phyloP scores from a whole-genome alignment of 495 filamentous ascomycete genomes.

The Sabuloglossum arenarium region DNA sequence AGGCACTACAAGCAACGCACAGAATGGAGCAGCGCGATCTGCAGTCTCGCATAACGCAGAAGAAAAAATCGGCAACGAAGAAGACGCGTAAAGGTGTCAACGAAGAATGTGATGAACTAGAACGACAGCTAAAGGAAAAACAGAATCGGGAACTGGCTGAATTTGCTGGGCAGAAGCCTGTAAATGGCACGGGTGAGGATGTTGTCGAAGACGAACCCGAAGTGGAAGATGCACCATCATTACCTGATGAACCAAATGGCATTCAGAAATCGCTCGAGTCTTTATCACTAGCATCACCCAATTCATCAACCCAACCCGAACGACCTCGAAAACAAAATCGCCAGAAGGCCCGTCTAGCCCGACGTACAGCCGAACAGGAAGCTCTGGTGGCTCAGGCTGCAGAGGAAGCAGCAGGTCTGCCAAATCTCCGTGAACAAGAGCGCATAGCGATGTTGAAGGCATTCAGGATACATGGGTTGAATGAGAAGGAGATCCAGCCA shows the following conservation, averaged over 20 bases:
- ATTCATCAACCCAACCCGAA: not conserved
- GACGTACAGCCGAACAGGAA: slow-evolving; percentile 66
- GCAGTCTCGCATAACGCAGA: slow-evolving; percentile 65
- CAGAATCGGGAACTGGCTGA: slow-evolving; percentile 45
- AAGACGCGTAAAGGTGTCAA: slow-evolving; percentile 84
- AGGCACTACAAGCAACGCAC: slow-evolving; percentile 58
- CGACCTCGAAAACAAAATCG: slow-evolving; percentile 49
- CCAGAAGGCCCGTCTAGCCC: slow-evolving; percentile 75
- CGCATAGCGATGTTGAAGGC: slow-evolving; percentile 40
- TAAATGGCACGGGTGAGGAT: slow-evolving; percentile 7
- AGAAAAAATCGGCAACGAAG: slow-evolving; percentile 89
- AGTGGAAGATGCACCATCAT: not conserved
- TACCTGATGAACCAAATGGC: not conserved
- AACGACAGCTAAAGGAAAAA: slow-evolving; percentile 40
- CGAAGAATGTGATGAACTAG: slow-evolving; percentile 59
- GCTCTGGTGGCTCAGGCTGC: slow-evolving; percentile 43
- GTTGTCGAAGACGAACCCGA: slow-evolving; percentile 9
- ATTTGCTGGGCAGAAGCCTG: slow-evolving; percentile 25
- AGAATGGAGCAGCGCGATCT: slow-evolving; percentile 78
- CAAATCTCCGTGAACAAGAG: slow-evolving; percentile 55
- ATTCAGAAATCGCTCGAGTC: slow-evolving; percentile 5
- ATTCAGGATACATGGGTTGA: slow-evolving; percentile 39
- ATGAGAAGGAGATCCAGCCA: slow-evolving; percentile 60
- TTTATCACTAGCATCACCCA: not conserved
- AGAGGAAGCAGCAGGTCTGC: slow-evolving; percentile 50